Evolutionary conservation across 768 basidiomycete species (phyloP).

Genomic region (Amanita thiersii): DNA sequence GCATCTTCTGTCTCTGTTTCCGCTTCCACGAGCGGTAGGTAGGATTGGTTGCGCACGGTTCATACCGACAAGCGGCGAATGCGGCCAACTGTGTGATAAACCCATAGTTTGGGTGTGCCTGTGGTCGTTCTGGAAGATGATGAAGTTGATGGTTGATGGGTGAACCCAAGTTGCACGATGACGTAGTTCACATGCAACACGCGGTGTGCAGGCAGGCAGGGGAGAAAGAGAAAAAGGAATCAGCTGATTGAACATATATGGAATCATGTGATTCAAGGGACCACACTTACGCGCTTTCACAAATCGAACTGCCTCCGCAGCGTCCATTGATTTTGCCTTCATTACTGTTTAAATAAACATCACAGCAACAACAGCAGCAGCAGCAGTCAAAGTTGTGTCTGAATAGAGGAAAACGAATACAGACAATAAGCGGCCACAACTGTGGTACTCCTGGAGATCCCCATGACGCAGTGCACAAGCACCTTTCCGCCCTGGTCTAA

Average conservation of each 20-base stretch:
- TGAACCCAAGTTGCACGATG: too few species aligned
- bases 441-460: slow-evolving; percentile 61
- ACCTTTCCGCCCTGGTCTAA: slow-evolving; percentile 44
- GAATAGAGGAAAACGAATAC: slow-evolving; percentile 15
- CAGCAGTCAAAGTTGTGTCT: background rate
- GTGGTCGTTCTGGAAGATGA: slow-evolving; percentile 24
- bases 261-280: background rate
- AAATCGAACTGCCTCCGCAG: slow-evolving; percentile 36
- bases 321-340: slow-evolving; percentile 33
- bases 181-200: too few species aligned
- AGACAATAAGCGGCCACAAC: slow-evolving; percentile 48
- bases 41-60: slow-evolving; percentile 29
- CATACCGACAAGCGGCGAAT: slow-evolving; percentile 44
- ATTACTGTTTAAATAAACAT: slow-evolving; percentile 18
- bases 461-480: slow-evolving; percentile 70
- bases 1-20: slow-evolving; percentile 42
- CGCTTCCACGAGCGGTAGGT: slow-evolving; percentile 55
- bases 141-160: too few species aligned
- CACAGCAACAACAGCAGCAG: slow-evolving; percentile 22
- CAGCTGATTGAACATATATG: too few species aligned
- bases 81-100: slow-evolving; percentile 53
- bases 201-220: too few species aligned
- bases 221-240: too few species aligned
- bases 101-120: slow-evolving; percentile 39
- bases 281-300: slow-evolving; percentile 37